Evolutionary conservation across 768 basidiomycete genomes (phyloP).

Genomic region (Tylopilus vinaceipallidus): DNA sequence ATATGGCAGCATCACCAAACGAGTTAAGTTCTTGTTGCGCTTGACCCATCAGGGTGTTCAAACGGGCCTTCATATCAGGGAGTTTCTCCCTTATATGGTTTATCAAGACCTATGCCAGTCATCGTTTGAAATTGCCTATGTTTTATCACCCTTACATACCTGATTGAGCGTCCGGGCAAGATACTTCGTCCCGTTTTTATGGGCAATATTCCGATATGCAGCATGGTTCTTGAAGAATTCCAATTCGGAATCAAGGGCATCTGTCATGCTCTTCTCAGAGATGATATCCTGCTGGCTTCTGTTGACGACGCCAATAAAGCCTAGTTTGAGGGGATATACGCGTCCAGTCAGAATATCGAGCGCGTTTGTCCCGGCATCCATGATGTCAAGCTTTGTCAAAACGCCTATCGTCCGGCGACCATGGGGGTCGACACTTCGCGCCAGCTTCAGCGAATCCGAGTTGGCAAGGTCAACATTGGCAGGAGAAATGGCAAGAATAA

Average conservation of each 20-base stretch:
- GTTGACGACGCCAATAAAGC: conserved; percentile 98
- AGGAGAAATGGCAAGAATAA: conserved; percentile 94
- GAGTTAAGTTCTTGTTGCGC: conserved; percentile 97
- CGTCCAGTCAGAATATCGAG: conserved; percentile 94
- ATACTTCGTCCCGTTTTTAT: conserved; percentile 96
- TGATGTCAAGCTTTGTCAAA: conserved; percentile 94
- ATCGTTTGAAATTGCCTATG: not conserved
- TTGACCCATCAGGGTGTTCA: conserved; percentile 98
- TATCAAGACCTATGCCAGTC: conserved; percentile 75
- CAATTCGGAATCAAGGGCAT: conserved; percentile 79
- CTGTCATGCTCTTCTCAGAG: conserved; percentile 76
- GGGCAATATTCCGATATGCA: conserved; percentile 92
- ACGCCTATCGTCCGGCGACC: conserved; percentile 96
- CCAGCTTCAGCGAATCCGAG: conserved; percentile 96
- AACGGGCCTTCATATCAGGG: conserved; percentile 97
- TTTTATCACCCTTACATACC: conserved; percentile 42
- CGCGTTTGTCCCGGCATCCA: conserved; percentile 99
- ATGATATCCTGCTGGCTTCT: conserved; percentile 98
- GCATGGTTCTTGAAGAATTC: conserved; percentile 91
- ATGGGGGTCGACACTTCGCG: conserved; percentile 92
- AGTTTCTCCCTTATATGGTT: conserved; percentile 98
- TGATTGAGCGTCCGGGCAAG: conserved; percentile 92
- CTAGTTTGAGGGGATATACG: conserved; percentile 96
- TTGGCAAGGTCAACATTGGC: conserved; percentile 99
- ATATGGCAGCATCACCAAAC: conserved; percentile 90